phyloP scores from a whole-genome alignment of 371 early-diverging fungal genomes.

The Fennellomyces sp. region DNA sequence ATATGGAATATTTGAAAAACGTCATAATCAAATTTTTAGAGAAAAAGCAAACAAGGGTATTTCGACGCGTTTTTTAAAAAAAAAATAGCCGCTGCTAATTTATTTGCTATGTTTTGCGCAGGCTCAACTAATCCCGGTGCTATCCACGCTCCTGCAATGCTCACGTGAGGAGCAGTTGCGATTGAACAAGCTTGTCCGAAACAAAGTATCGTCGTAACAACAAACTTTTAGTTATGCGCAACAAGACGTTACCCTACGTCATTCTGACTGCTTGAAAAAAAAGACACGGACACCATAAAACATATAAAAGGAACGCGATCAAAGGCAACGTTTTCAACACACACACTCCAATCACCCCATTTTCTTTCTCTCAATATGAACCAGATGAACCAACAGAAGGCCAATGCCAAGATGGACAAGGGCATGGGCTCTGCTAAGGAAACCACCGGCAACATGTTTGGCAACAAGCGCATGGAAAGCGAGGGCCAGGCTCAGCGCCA shows the following conservation, averaged over 20 bases:
- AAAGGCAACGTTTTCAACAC: neutral
- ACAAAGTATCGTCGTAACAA: conserved; percentile 11
- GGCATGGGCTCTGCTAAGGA: conserved; percentile 49
- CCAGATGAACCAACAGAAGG: neutral
- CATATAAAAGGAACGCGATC: neutral
- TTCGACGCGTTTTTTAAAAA: conserved; percentile 4
- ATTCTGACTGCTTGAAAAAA: too few species aligned
- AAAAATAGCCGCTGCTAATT: neutral
- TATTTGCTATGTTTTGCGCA: conserved; percentile 11
- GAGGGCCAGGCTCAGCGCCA: conserved; percentile 15
- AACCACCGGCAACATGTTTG: conserved; percentile 40
- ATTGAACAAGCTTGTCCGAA: conserved; percentile 23
- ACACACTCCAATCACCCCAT: too few species aligned
- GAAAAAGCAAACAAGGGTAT: conserved; percentile 68
- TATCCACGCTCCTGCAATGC: conserved; percentile 35
- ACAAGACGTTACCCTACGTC: too few species aligned
- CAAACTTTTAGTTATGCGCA: too few species aligned
- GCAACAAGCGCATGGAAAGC: conserved; percentile 41
- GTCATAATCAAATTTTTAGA: conserved; percentile 85
- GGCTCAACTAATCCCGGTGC: conserved; percentile 37
- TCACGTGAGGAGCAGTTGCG: conserved; percentile 29
- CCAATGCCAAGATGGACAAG: conserved; percentile 38
- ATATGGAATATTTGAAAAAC: conserved; percentile 81
- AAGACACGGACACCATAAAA: too few species aligned
- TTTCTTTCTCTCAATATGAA: neutral